Conservation (phyloP, 768 basidiomycete genomes). For the Melanogaster broomeanus region DNA sequence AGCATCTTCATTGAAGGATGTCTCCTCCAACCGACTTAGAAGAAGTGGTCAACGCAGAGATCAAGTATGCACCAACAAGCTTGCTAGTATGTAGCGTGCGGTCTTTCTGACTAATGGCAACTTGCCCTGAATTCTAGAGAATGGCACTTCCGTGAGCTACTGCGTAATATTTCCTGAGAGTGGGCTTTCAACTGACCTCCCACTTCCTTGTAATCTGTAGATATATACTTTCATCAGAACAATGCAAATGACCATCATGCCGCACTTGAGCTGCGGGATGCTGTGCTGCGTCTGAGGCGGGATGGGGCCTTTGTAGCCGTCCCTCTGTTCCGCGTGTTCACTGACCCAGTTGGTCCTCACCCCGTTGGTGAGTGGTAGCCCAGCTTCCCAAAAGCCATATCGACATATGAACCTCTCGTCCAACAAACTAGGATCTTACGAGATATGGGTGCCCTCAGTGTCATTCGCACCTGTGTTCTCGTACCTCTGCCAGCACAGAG, state of each 20-base stretch:
- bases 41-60: conserved; percentile 57
- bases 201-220: conserved; percentile 34
- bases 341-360: conserved; percentile 70
- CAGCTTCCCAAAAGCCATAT: not conserved
- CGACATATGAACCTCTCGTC: not conserved
- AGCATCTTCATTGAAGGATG: conserved; percentile 6
- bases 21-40: conserved; percentile 51
- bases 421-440: conserved; percentile 62
- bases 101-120: not conserved
- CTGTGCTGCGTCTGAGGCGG: conserved; percentile 66
- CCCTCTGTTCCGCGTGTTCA: conserved; percentile 71
- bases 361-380: conserved; percentile 58
- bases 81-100: not conserved
- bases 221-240: conserved; percentile 78
- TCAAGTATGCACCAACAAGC: conserved; percentile 48
- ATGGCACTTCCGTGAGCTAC: conserved; percentile 73
- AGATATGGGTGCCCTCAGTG: conserved; percentile 77
- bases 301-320: conserved; percentile 83
- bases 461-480: conserved; percentile 78
- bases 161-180: not conserved
- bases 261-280: conserved; percentile 68
- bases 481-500: conserved; percentile 69
- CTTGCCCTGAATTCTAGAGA: conserved; percentile 46
- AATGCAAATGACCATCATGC: conserved; percentile 62
- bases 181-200: not conserved